Evolutionary conservation across 768 basidiomycete genomes (phyloP), one percentile per base, ranked within the genome.

Genomic region (Trametes punicea): DNA sequence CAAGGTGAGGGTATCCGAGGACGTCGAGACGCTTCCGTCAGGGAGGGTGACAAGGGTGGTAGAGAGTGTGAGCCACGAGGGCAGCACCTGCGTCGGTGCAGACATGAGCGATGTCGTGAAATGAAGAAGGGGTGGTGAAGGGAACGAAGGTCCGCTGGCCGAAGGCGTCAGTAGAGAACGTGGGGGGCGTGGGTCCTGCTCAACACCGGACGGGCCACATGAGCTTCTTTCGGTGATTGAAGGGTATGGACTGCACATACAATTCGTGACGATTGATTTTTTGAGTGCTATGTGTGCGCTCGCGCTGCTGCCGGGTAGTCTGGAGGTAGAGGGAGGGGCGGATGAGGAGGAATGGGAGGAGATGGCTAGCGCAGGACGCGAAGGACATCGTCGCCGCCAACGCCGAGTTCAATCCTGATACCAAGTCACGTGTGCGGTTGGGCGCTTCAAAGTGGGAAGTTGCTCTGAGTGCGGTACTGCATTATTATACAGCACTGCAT

Each of bases 1-100:
- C 46, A 91, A 66, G 62, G 77, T 81, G 25, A 88, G 63, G 9
- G 86, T 72, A 29, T 72, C 76, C 23, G 82, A 83, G 39, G 76
- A 74, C 13, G 86, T 88, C 45, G 80, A 74, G 51, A 83, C 63
- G 20, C 71, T 70, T 46, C 86, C 87, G 48, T 73, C 74, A 2
- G 74, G 71, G 64, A 82, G 75, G 6, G 81, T 82, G 44, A 83
- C 66, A 27, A 81, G 71, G 16, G 81, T 74, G 29, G 78, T 74
- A n/a, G 75, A 73, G 29, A 79, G 74, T 2, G 87, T 81, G 60
- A 90, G 73, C 90, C 90, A 92, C 29, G 88, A 74, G 41, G 90
- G 90, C 48, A 82, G 77, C 56, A 76, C 71, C 69, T 91, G 90
- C 3, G 85, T 81, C 23, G 81, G 83, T 62, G 75, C 76, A 54